These are phyloP conservation scores for Suillus spraguei DNA, from an alignment of 768 basidiomycete species.

Conservation along the genomic window DNA sequence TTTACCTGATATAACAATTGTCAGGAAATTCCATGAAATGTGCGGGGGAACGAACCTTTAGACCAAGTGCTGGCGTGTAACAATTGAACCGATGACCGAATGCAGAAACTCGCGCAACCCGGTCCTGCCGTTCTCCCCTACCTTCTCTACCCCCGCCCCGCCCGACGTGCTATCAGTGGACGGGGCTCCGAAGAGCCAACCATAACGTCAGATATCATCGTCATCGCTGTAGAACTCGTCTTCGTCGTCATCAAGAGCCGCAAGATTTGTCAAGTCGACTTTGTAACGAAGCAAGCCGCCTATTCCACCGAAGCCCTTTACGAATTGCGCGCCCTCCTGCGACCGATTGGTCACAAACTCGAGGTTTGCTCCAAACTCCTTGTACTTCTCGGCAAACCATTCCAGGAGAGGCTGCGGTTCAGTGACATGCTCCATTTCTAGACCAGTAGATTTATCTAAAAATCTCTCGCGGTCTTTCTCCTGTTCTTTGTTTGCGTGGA, in stretches of 20 bases:
- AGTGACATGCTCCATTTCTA: slow-evolving; percentile 89
- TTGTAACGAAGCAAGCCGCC: slow-evolving; percentile 96
- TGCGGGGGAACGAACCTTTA: background rate
- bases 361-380: slow-evolving; percentile 93
- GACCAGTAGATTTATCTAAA: slow-evolving; percentile 89
- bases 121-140: slow-evolving; percentile 6
- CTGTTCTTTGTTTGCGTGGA: slow-evolving; percentile 79
- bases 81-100: background rate
- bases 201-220: slow-evolving; percentile 82
- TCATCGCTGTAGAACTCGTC: slow-evolving; percentile 83
- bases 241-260: slow-evolving; percentile 71
- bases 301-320: slow-evolving; percentile 98
- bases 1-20: background rate
- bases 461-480: slow-evolving; percentile 96
- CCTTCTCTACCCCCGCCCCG: slow-evolving; percentile 49
- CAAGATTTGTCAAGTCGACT: slow-evolving; percentile 89
- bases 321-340: slow-evolving; percentile 97
- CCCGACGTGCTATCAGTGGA: slow-evolving; percentile 65
- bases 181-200: slow-evolving; percentile 86
- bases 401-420: slow-evolving; percentile 92
- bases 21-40: no score
- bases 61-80: background rate
- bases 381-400: slow-evolving; percentile 99
- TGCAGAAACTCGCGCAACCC: background rate
- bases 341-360: slow-evolving; percentile 97